These are phyloP conservation scores for Diospyros kaki DNA, from an alignment of 148 eudicot species.

Conservation along the genomic window DNA sequence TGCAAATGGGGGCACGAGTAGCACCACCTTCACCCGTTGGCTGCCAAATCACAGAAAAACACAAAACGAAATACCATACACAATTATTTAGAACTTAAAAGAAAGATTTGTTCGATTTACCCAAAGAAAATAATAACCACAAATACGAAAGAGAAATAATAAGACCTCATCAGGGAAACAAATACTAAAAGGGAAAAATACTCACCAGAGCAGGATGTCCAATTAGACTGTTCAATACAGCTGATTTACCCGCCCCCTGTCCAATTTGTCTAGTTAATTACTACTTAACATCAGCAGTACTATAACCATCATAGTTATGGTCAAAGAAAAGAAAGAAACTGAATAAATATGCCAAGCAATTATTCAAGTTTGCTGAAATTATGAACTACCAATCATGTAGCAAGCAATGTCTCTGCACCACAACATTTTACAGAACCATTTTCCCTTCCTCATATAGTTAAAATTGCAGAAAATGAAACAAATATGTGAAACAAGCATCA, in stretches of 20 bases:
- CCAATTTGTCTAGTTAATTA: slow-evolving; percentile 11
- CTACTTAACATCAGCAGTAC: neutral
- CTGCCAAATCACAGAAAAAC: slow-evolving; percentile 26
- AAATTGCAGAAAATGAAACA: no score
- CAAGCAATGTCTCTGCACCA: neutral
- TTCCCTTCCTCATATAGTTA: neutral
- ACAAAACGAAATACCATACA: neutral
- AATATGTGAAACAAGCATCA: neutral
- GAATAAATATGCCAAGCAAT: neutral
- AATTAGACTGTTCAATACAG: slow-evolving; percentile 90
- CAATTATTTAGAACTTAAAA: neutral
- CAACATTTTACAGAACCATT: neutral
- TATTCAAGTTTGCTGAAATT: neutral
- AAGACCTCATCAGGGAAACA: neutral
- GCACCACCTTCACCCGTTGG: slow-evolving; percentile 99
- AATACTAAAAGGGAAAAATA: neutral
- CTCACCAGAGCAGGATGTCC: slow-evolving; percentile 98
- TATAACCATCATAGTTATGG: neutral
- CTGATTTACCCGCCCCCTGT: slow-evolving; percentile 99
- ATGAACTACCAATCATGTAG: neutral
- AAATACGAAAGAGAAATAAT: neutral
- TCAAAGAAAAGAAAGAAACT: neutral
- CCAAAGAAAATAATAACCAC: neutral
- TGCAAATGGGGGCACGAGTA: slow-evolving; percentile 91
- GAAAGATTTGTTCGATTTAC: neutral